Base-by-base conservation (phyloP, 2,329 filamentous ascomycete genomes). In the Stemphylium vesicarium region DNA sequence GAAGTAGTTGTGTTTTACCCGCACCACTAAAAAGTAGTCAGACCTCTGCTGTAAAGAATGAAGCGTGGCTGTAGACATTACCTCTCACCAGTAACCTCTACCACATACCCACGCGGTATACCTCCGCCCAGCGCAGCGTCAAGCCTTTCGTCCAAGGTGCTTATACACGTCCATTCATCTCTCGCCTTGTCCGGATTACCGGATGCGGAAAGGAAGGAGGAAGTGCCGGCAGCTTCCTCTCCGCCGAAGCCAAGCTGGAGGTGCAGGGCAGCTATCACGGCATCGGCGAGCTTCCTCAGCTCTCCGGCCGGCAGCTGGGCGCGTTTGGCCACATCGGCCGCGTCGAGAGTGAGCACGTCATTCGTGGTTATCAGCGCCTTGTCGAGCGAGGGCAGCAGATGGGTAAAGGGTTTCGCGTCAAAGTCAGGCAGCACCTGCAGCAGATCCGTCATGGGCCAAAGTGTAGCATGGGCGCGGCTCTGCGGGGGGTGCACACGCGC, bases 1-100 rank as follows among this genome's bases (percentile, higher is more conserved):
- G 84, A 24, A 98, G 87, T 69, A 97, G 86, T 75, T 99, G 95
- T 1, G 95, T 97, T 82, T 99, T 99, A 69, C 94, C 95, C 62
- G 88, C 90, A 66, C 93, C 95, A 70, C 88, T 90, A 62, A 2
- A 50, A 4, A n/a, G 32, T n/a, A 50, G 50, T 60, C 41, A 65
- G 56, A n/a, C n/a, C n/a, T 35, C 5, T 29, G 26, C 9, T 39
- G 4, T 4, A 41, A 6, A 0, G 20, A 7, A 5, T 18, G 11
- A 9, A 13, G n/a, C 11, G 9, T 12, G 13, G 20, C 8, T 37
- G 22, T 32, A 31, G n/a, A 4, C 52, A 12, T 59, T 59, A 70
- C 87, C 92, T 96, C 80, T 98, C 95, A 54, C 95, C 95, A 1
- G 92, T 90, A 57, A 99, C 83, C 75, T 99, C 95, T 7, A 91